Base-by-base conservation (phyloP, 805 yeast genomes). In the Naumovozyma baii region DNA sequence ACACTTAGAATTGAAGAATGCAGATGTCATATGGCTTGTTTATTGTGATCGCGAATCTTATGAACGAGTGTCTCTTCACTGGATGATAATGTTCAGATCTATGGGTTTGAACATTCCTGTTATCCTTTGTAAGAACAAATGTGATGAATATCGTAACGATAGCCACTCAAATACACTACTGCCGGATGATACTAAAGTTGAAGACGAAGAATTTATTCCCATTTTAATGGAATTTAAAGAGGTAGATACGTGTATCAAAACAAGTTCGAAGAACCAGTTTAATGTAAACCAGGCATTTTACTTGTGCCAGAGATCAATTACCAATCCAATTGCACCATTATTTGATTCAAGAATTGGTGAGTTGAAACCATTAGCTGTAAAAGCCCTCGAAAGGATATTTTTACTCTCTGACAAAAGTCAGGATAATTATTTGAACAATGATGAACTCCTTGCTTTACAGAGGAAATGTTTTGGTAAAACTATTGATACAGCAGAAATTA, bases 31-130 rank as follows among this genome's bases (percentile, higher is more conserved):
- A 2, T 83, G 96, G 90, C 70, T 92, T n/a, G 86, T 92, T 0
- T 92, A 88, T 56, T 75, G 92, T 3, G 97, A 88, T 54, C 95
- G 87, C 53, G 92, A 87, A 55, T 86, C 97, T 0, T 92, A 87
- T 56, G 97, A 92, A 57, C 70, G 97, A 35, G 76, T 92, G 3
- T 78, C 95, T 2, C 66, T 90, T 18, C 87, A 87, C 59, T 92
- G 99, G 99, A 80, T 92, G 73, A 92, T 94, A 38, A 74, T 81
- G 68, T 81, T 92, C 52, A 70, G 99, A 45, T 84, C 95, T 0
- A 69, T 86, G 72, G 99, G 98, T 3, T 86, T 90, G 41, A 92
- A 92, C 54, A 61, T 90, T 12, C 98, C 99, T 0, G 80, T 92
- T n/a, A 85, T 92, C 1, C 64, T 92, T 2, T 82, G 94, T 61